A percentile compares a stretch with the other conserved stretches of the same genome.
These are phyloP conservation scores for Didymella keratinophila DNA, from an alignment of 2,329 filamentous ascomycete species.

Conservation along the genomic window DNA sequence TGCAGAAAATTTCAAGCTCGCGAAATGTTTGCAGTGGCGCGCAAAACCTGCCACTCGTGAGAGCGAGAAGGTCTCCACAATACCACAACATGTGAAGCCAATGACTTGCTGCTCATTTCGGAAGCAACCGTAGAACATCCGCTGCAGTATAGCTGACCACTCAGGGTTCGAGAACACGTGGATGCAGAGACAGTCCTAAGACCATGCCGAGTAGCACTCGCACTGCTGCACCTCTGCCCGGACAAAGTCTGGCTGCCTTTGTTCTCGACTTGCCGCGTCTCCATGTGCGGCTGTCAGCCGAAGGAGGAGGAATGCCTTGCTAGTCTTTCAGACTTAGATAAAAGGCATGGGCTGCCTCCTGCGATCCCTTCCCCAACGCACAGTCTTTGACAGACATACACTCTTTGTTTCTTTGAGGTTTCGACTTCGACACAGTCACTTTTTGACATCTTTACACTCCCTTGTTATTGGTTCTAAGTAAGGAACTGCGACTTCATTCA, in stretches of 20 bases:
- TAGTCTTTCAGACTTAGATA: conserved; percentile 3
- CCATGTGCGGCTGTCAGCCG: neutral
- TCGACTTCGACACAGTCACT: conserved; percentile 2
- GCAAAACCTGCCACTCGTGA: neutral
- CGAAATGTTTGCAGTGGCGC: conserved; percentile 2
- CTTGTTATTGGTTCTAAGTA: neutral
- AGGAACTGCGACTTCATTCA: conserved; percentile 1
- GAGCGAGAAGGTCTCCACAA: conserved; percentile 1
- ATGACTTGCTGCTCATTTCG: neutral
- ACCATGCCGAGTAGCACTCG: conserved; percentile 9
- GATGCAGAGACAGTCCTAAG: conserved; percentile 11
- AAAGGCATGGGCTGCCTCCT: neutral
- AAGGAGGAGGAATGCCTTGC: conserved; percentile 2
- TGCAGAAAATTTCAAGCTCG: conserved; percentile 1
- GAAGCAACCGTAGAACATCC: neutral
- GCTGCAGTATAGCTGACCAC: conserved; percentile 17
- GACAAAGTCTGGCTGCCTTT: conserved; percentile 14
- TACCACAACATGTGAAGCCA: neutral
- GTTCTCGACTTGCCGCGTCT: neutral
- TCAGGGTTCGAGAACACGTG: conserved; percentile 12
- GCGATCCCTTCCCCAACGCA: neutral
- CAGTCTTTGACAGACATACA: neutral
- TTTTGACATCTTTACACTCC: neutral
- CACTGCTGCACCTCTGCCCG: conserved; percentile 17
- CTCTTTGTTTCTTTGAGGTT: conserved; percentile 4